phyloP scores from a whole-genome alignment of 192 early-diverging fungal genomes.

The Geranomyces variabilis region DNA sequence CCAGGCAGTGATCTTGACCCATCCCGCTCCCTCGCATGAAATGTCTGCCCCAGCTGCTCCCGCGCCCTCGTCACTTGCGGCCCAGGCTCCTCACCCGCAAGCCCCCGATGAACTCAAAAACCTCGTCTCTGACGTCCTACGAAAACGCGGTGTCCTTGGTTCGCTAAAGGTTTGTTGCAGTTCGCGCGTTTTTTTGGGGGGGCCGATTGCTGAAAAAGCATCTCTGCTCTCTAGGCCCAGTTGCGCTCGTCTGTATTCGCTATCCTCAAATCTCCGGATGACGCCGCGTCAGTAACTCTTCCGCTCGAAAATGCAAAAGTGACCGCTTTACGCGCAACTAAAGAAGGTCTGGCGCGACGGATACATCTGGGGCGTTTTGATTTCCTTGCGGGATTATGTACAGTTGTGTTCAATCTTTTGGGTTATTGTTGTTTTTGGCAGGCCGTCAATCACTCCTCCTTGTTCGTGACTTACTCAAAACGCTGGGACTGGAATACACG shows the following conservation, averaged over 20 bases:
- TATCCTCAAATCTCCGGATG: slow-evolving; percentile 27
- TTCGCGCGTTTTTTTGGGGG: neutral
- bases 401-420: neutral
- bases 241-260: slow-evolving; percentile 31
- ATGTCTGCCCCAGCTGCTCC: no score
- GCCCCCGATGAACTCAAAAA: slow-evolving; percentile 12
- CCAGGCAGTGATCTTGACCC: no score
- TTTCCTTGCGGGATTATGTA: neutral
- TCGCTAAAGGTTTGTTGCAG: slow-evolving; percentile 28
- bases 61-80: no score
- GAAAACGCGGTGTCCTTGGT: slow-evolving; percentile 30
- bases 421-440: no score
- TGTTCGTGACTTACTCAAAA: slow-evolving; percentile 34
- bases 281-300: neutral
- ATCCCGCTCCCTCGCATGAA: no score
- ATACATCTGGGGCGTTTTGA: neutral
- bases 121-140: slow-evolving; percentile 31
- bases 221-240: slow-evolving; percentile 30
- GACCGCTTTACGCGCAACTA: slow-evolving; percentile 4
- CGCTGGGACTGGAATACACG: slow-evolving; percentile 30
- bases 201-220: neutral
- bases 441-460: slow-evolving; percentile 23
- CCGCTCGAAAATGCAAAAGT: slow-evolving; percentile 22
- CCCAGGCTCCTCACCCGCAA: neutral
- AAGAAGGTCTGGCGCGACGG: slow-evolving; percentile 12